Conservation (phyloP, 129 eudicot species). For the Escallonia rubra region DNA sequence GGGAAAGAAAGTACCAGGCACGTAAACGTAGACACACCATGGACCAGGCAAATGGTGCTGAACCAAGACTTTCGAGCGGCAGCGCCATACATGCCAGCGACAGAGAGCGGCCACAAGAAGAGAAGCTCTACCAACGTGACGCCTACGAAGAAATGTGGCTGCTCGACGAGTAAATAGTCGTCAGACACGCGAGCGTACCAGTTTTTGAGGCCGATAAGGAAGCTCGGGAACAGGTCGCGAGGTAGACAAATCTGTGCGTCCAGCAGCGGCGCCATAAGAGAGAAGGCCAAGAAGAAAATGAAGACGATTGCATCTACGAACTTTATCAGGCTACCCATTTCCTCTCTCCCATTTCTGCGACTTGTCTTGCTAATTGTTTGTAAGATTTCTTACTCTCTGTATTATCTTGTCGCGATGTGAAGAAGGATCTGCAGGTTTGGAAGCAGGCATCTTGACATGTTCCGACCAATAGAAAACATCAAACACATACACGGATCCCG, state of each 20-base stretch:
- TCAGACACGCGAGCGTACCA: not conserved
- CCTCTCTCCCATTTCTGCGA: too few relatives aligned
- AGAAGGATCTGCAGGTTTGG: too few relatives aligned
- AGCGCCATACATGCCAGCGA: not conserved
- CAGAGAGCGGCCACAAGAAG: conserved; percentile 6
- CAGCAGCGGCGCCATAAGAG: conserved; percentile 1
- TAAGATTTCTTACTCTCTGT: too few relatives aligned
- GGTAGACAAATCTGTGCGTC: not conserved
- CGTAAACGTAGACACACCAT: too few relatives aligned
- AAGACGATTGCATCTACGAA: too few relatives aligned
- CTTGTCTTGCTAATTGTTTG: too few relatives aligned
- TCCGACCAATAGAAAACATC: too few relatives aligned
- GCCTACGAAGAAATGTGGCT: conserved; percentile 5
- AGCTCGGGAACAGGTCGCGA: not conserved
- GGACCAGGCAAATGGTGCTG: not conserved
- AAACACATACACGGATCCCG: too few relatives aligned
- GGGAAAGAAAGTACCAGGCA: too few relatives aligned
- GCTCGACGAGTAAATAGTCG: conserved; percentile 1
- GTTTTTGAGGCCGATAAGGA: not conserved
- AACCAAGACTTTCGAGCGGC: not conserved
- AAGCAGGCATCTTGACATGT: too few relatives aligned
- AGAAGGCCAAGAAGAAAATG: not conserved
- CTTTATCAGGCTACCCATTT: too few relatives aligned
- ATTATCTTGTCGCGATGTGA: too few relatives aligned
- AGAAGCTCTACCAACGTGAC: not conserved